A percentile compares a stretch with the other conserved stretches of the same genome.
Evolutionary conservation across 2,329 filamentous ascomycete genomes (phyloP).

Genomic region (Teratosphaeria destructans): DNA sequence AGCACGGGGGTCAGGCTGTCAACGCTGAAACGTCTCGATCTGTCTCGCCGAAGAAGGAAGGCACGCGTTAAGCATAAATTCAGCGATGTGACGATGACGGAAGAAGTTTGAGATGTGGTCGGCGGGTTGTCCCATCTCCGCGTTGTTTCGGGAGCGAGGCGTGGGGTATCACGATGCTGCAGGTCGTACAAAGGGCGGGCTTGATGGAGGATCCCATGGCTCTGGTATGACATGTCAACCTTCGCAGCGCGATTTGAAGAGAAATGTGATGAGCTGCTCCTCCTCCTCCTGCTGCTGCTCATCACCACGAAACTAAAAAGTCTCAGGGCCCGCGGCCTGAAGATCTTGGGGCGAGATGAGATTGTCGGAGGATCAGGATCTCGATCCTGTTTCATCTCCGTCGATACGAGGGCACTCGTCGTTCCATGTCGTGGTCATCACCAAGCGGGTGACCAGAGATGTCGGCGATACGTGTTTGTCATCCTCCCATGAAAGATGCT

Average conservation of each 20-base stretch:
- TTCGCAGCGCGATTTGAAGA: neutral
- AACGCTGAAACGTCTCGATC: neutral
- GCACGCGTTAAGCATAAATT: neutral
- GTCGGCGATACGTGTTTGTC: too few species aligned
- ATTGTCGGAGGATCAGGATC: neutral
- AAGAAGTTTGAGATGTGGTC: neutral
- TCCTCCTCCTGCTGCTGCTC: neutral
- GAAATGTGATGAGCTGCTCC: neutral
- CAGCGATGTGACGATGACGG: neutral
- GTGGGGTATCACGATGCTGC: too few species aligned
- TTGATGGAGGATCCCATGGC: neutral
- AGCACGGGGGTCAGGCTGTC: neutral
- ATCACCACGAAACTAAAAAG: neutral
- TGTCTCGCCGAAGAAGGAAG: neutral
- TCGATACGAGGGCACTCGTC: too few species aligned
- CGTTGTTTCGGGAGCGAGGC: neutral
- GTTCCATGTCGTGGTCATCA: too few species aligned
- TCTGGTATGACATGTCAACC: neutral
- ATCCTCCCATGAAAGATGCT: too few species aligned
- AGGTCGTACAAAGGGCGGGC: neutral
- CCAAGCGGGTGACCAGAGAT: too few species aligned
- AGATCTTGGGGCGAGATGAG: neutral
- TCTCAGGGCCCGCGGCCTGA: neutral
- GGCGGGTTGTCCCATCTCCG: too few species aligned
- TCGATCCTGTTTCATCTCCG: neutral